phyloP scores from a whole-genome alignment of 306 rosid genomes.

The Myrica gale region DNA sequence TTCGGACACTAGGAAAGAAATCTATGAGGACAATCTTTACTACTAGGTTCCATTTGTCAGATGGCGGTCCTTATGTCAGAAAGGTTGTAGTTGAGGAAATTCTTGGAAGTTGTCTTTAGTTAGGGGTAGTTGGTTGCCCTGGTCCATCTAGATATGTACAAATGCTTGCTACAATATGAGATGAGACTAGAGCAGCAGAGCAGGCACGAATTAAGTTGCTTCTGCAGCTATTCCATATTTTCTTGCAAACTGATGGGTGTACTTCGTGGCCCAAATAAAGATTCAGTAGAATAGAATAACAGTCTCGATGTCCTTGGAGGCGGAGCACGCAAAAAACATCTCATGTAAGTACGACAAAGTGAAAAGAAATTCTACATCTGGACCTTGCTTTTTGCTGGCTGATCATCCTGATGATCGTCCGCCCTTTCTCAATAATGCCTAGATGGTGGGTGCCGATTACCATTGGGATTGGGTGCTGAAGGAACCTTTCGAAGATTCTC shows the following conservation, averaged over 20 bases:
- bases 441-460: slow-evolving; percentile 32
- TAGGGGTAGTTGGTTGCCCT: too few species aligned
- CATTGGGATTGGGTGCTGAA: slow-evolving; percentile 35
- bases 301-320: neutral
- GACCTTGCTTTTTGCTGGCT: slow-evolving; percentile 6
- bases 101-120: neutral
- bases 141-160: too few species aligned
- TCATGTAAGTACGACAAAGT: slow-evolving; percentile 7
- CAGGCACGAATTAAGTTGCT: neutral
- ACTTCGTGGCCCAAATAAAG: neutral
- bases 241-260: neutral
- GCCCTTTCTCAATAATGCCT: slow-evolving; percentile 18
- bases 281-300: neutral
- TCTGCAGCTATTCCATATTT: neutral
- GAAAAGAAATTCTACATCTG: slow-evolving; percentile 10
- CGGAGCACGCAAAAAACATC: neutral
- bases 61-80: neutral
- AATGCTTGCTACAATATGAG: too few species aligned
- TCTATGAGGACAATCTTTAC: neutral
- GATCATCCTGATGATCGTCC: neutral
- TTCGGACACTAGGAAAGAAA: neutral
- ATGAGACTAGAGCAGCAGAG: too few species aligned
- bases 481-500: slow-evolving; percentile 16
- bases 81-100: neutral
- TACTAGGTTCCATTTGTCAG: neutral